Conservation (phyloP, 1,139 yeast species). For the Yamadazyma buinensis region DNA sequence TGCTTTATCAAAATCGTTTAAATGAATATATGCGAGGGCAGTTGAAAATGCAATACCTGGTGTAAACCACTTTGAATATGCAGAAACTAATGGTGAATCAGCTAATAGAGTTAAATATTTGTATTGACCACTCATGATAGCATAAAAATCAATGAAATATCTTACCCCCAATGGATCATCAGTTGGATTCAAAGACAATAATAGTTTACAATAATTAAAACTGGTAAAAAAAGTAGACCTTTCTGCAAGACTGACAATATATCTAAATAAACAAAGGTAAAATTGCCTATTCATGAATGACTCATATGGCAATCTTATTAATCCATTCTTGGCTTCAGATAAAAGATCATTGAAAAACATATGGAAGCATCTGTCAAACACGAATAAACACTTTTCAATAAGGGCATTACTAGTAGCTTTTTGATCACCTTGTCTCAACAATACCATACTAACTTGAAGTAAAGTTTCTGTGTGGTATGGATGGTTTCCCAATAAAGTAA, state of each 20-base stretch:
- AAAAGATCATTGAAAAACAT: slow-evolving; percentile 39
- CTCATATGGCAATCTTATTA: slow-evolving; percentile 73
- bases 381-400: slow-evolving; percentile 72
- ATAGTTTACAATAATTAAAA: slow-evolving; percentile 64
- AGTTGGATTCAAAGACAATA: slow-evolving; percentile 67
- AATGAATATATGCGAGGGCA: slow-evolving; percentile 54
- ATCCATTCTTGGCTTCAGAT: slow-evolving; percentile 54
- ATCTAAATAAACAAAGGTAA: slow-evolving; percentile 69
- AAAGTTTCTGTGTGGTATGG: slow-evolving; percentile 80
- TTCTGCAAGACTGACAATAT: slow-evolving; percentile 67
- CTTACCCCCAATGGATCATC: slow-evolving; percentile 86
- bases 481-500: slow-evolving; percentile 48
- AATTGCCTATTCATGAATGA: slow-evolving; percentile 73
- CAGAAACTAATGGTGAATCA: slow-evolving; percentile 50
- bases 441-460: slow-evolving; percentile 74
- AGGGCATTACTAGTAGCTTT: slow-evolving; percentile 67
- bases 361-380: slow-evolving; percentile 61
- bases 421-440: slow-evolving; percentile 71
- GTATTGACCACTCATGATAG: slow-evolving; percentile 64
- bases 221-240: slow-evolving; percentile 79
- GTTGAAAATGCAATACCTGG: slow-evolving; percentile 71
- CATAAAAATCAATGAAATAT: slow-evolving; percentile 77
- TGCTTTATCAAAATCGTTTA: slow-evolving; percentile 43
- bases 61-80: slow-evolving; percentile 65
- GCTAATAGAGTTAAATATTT: slow-evolving; percentile 56